Base-by-base conservation (phyloP, 768 basidiomycete species). In the Hypsizygus marmoreus region DNA sequence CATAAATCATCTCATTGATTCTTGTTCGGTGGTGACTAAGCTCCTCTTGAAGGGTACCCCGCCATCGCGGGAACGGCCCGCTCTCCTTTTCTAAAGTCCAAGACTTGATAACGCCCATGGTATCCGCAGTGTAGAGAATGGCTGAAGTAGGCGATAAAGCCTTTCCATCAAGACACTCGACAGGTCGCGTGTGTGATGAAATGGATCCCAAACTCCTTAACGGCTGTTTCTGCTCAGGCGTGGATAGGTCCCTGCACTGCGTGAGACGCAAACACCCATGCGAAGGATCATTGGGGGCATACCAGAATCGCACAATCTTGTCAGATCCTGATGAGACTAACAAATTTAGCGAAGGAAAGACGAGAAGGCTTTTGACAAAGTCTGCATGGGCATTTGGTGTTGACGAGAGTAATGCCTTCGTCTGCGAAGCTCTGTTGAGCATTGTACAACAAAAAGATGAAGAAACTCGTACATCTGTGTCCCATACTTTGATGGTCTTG, bases 271-370 rank as follows among this genome's bases (percentile, higher is more conserved):
- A 17, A 50, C 42, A 20, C n/a, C 26, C 30, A 40, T 47, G 13
- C 23, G 35, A 25, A 17, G 14, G 33, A 23, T 35, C 19, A 35
- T 29, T 17, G 32, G 13, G 42, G n/a, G 65, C 78, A 47, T 63
- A 93, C 95, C 95, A 98, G 57, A 97, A 74, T 49, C 91, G 80
- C 20, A 95, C 71, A 19, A 82, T 78, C 59, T 94, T 93, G 66
- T 99, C 95, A 2, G 95, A 95, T 32, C 92, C 82, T 20, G 88
- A 88, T 1, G 95, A 95, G 12, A 94, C 72, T 25, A 97, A 71
- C 4, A 97, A 66, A 8, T 71, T 66, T 6, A 84, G 71, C 3
- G 76, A 66, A 2, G 88, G 81, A 16, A 95, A 69, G 36, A 91
- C 81, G 33, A 85, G 74, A 17, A 98, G 67, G 31, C 80, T 72